Evolutionary conservation across 73 alveolate genomes (phyloP).

Genomic region (Paramecium octaurelia): DNA sequence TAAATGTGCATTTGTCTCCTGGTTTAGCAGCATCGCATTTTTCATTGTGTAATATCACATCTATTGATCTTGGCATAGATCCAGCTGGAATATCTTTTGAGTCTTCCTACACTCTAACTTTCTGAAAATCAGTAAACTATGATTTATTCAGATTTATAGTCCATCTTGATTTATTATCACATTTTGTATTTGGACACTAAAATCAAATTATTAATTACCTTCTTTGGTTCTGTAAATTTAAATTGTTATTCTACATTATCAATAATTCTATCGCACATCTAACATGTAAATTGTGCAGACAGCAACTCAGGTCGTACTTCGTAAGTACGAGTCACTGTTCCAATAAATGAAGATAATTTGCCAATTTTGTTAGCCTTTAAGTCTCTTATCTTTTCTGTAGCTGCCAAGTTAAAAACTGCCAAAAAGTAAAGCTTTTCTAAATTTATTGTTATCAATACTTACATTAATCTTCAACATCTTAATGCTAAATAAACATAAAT

Average conservation of each 20-base stretch:
- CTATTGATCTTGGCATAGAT: slow-evolving; percentile 98
- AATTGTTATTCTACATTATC: slow-evolving; percentile 94
- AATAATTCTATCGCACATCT: slow-evolving; percentile 77
- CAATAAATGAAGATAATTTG: neutral
- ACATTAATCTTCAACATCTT: slow-evolving; percentile 35
- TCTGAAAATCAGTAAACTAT: slow-evolving; percentile 96
- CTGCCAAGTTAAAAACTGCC: neutral
- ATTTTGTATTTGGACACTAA: slow-evolving; percentile 82
- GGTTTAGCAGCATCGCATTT: slow-evolving; percentile 94
- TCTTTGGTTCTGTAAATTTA: slow-evolving; percentile 95
- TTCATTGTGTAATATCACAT: slow-evolving; percentile 94
- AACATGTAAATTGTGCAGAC: slow-evolving; percentile 84
- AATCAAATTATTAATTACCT: neutral
- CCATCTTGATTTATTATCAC: slow-evolving; percentile 95
- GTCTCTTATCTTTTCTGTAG: slow-evolving; percentile 2
- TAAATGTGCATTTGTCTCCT: slow-evolving; percentile 90
- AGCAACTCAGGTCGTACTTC: slow-evolving; percentile 96
- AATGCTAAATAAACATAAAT: neutral
- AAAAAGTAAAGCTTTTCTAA: neutral
- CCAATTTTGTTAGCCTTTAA: neutral
- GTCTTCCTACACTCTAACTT: slow-evolving; percentile 95
- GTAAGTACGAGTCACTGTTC: slow-evolving; percentile 93
- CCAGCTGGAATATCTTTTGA: slow-evolving; percentile 97
- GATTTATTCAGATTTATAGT: slow-evolving; percentile 84
- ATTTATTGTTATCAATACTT: neutral